phyloP scores from a whole-genome alignment of 768 basidiomycete species.

The Kwoniella sp. region DNA sequence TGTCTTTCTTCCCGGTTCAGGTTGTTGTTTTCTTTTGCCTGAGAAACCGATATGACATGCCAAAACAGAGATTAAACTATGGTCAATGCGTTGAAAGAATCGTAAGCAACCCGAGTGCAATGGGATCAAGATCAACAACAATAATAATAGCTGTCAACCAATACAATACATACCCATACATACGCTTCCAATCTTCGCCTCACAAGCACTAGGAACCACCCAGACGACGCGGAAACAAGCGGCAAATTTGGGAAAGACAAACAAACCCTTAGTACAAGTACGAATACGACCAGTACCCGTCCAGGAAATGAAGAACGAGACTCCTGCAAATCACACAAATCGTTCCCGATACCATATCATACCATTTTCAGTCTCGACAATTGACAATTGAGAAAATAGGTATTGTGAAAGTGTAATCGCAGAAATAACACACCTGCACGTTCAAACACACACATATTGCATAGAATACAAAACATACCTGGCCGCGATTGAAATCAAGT shows the following conservation, averaged over 20 bases:
- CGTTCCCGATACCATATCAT: not conserved
- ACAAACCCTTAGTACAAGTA: not conserved
- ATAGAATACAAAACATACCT: not conserved
- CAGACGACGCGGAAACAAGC: not conserved
- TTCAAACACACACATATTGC: no score
- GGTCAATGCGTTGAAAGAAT: constrained; percentile 1
- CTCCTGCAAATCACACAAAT: not conserved
- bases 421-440: not conserved
- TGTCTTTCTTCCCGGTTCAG: not conserved
- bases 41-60: no score
- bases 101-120: not conserved
- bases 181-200: no score
- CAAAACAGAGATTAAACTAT: not conserved
- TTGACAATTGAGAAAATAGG: not conserved
- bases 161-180: not conserved
- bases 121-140: not conserved
- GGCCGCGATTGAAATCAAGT: constrained; percentile 3
- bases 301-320: not conserved
- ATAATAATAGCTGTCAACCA: not conserved
- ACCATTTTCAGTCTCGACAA: not conserved
- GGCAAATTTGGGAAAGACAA: not conserved
- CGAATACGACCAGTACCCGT: no score
- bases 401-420: no score
- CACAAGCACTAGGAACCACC: no score
- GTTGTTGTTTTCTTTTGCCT: not conserved